Evolutionary conservation across 371 early-diverging fungal species (phyloP).

Genomic region (Rhizopus delemar): DNA sequence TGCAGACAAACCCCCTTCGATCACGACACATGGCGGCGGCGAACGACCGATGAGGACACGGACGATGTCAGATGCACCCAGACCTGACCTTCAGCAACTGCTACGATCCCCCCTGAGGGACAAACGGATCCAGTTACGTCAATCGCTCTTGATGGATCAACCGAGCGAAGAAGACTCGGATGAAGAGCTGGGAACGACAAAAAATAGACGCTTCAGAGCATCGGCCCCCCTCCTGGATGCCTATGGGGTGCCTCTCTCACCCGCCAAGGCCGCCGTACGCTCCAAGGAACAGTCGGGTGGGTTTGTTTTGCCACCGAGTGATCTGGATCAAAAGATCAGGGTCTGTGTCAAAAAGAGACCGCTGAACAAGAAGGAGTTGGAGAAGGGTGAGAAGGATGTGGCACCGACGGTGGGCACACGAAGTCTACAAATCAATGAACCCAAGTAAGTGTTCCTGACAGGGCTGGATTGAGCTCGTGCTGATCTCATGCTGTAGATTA

Average conservation of each 20-base stretch:
- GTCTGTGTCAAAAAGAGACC: conserved; percentile 96
- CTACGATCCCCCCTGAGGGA: conserved; percentile 3
- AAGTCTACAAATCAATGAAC: conserved; percentile 80
- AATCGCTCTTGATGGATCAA: conserved; percentile 14
- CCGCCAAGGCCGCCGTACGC: conserved; percentile 5
- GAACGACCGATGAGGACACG: conserved; percentile 21
- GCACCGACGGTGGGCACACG: conserved; percentile 63
- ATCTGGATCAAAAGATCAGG: conserved; percentile 78
- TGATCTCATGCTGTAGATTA: conserved; percentile 45
- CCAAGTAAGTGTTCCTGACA: conserved; percentile 32
- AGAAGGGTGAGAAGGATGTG: conserved; percentile 80
- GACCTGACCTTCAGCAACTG: conserved; percentile 5
- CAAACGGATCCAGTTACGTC: conserved; percentile 6
- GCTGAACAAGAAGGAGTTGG: conserved; percentile 78
- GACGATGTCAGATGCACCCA: conserved; percentile 34
- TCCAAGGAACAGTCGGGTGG: conserved; percentile 3
- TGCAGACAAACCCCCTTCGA: conserved; percentile 10
- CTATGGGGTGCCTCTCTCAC: conserved; percentile 33
- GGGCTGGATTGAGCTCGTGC: neutral
- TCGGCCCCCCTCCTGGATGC: conserved; percentile 40
- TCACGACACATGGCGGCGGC: neutral
- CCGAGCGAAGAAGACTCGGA: conserved; percentile 8
- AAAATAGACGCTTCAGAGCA: conserved; percentile 24
- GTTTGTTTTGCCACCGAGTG: conserved; percentile 21
- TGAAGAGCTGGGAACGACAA: conserved; percentile 34